Conservation (phyloP, 257 asterid genomes). For the Linderniella brevidens region DNA sequence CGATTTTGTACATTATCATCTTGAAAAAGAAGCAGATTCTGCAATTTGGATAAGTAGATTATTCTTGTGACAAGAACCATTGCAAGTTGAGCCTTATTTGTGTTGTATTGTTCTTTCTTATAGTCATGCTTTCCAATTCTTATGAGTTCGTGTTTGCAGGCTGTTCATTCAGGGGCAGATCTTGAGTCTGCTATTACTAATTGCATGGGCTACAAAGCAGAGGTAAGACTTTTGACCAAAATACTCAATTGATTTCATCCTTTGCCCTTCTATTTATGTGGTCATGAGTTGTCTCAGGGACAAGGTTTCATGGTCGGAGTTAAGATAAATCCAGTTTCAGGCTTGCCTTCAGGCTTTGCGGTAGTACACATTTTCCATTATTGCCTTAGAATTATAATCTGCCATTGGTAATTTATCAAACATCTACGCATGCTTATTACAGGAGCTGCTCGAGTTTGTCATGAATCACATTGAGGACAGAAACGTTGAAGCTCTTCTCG, state of each 20-base stretch:
- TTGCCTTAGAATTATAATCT: background rate
- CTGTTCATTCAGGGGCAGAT: conserved; percentile 99
- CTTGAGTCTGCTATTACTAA: conserved; percentile 86
- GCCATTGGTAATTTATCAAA: too few species aligned
- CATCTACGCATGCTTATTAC: too few species aligned
- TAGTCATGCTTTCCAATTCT: background rate
- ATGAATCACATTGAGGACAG: conserved; percentile 68
- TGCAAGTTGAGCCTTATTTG: too few species aligned
- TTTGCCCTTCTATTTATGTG: conserved; percentile 10
- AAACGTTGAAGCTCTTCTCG: conserved; percentile 83
- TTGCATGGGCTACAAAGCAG: conserved; percentile 84
- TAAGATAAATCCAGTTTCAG: conserved; percentile 83
- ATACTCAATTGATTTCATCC: background rate
- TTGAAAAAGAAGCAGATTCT: too few species aligned
- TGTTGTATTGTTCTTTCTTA: too few species aligned
- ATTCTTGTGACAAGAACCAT: too few species aligned
- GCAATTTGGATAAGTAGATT: too few species aligned
- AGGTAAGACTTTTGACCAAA: conserved; percentile 33
- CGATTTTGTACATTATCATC: too few species aligned
- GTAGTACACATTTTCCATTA: conserved; percentile 21
- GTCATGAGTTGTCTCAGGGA: conserved; percentile 39
- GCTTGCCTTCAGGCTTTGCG: conserved; percentile 88
- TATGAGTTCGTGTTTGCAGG: conserved; percentile 34
- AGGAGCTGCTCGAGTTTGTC: conserved; percentile 82
- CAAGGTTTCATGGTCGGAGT: conserved; percentile 99